Evolutionary conservation across 1,284 basidiomycete genomes (phyloP), one percentile per base, ranked within the genome.

Genomic region (Trichosporon sp.): DNA sequence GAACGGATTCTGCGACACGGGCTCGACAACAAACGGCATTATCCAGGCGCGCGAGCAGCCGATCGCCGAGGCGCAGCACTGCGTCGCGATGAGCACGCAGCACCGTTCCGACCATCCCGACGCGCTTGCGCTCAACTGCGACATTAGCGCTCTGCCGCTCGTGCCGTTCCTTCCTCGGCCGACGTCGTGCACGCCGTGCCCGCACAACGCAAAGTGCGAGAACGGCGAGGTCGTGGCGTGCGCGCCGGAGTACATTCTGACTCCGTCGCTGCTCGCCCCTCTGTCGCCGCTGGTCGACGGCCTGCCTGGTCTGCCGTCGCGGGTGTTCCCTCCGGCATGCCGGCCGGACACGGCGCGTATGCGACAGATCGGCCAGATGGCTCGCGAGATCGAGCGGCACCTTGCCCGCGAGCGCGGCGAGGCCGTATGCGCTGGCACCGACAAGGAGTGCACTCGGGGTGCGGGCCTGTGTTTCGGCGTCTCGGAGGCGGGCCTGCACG

Each of bases 1-100:
- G 1, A 87, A 93, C 70, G 93, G 94, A 0, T 96, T 87, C 81
- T 96, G 93, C 78, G 88, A 93, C 71, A 80, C 86, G 10, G 86
- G 84, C 7, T 84, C 79, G 56, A 78, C 80, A 52, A 88, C 87
- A 19, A 96, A 92, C 78, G 78, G 77, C 16, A 80, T 84, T 10
- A 80, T 92, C 32, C 61, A 75, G 9, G 58, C 61, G 10, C 71
- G 78, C 3, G 75, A 75, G 54, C 63, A 36, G 16, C 71, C 71
- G 14, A 77, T 85, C 59, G 76, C 81, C 14, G 83, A 85, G 27
- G 81, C 86, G 8, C 83, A 86, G 62, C 81, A 83, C 34, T 92
- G 91, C 76, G 84, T 88, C 29, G 65, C 66, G 8, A 69, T 71
- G 21, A 60, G 69, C 27, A 69, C 74, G 2, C 63, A 69, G 29